Conservation (phyloP, 2,329 filamentous ascomycete genomes). For the Trichoderma sp. region DNA sequence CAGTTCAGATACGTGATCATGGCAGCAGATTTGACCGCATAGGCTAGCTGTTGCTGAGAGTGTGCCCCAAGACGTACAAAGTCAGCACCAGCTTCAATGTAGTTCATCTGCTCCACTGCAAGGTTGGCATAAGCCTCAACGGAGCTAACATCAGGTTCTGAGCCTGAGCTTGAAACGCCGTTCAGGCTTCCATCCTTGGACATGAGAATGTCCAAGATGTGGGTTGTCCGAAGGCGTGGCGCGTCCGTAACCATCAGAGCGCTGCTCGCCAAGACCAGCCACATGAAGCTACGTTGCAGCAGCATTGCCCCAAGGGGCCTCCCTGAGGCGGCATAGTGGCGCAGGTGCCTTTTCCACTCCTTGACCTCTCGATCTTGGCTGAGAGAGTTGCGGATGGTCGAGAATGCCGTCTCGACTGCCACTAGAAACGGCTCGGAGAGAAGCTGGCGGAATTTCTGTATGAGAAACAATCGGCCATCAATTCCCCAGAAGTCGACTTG, state of each 20-base stretch:
- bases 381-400: conserved; percentile 81
- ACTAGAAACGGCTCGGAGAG: conserved; percentile 85
- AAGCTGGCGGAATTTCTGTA: conserved; percentile 71
- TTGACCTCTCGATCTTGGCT: conserved; percentile 66
- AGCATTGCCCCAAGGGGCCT: conserved; percentile 90
- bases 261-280: conserved; percentile 77
- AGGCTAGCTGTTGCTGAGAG: conserved; percentile 85
- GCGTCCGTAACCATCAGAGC: conserved; percentile 71
- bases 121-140: conserved; percentile 71
- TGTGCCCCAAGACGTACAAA: conserved; percentile 80
- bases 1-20: conserved; percentile 87
- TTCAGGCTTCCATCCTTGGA: conserved; percentile 55
- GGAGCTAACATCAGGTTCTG: conserved; percentile 58
- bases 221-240: conserved; percentile 60
- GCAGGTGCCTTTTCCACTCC: conserved; percentile 86
- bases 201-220: conserved; percentile 76
- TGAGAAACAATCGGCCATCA: conserved; percentile 71
- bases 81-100: conserved; percentile 86
- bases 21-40: conserved; percentile 81
- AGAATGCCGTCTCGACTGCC: conserved; percentile 85
- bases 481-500: conserved; percentile 81
- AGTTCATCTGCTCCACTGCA: conserved; percentile 79
- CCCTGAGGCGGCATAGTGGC: conserved; percentile 78
- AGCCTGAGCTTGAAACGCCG: conserved; percentile 39
- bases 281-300: conserved; percentile 85